phyloP scores from a whole-genome alignment of 164 flowering plant genomes.

The Saururus chinensis region DNA sequence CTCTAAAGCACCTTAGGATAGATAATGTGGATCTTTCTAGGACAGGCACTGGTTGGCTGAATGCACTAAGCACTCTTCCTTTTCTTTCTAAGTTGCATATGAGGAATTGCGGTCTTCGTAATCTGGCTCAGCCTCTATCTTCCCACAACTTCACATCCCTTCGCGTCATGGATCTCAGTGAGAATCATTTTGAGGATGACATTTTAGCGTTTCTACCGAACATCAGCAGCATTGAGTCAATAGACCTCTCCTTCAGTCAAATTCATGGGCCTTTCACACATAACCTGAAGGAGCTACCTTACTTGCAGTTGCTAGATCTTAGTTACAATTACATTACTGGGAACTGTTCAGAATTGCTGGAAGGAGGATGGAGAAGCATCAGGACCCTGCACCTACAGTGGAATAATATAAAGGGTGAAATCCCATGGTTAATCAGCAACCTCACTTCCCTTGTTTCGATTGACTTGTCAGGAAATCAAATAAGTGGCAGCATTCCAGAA shows the following conservation, averaged over 20 bases:
- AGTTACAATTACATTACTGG: no score
- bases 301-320: neutral
- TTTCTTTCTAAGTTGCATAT: conserved; percentile 4
- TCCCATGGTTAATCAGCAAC: neutral
- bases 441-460: neutral
- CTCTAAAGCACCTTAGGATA: conserved; percentile 6
- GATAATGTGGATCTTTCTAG: neutral
- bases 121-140: neutral
- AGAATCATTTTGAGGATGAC: neutral
- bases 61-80: conserved; percentile 1
- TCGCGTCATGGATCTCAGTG: conserved; percentile 4
- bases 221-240: neutral
- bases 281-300: neutral
- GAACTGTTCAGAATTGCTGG: no score
- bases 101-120: neutral
- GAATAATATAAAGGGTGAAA: neutral
- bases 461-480: no score
- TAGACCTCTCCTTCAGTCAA: neutral
- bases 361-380: no score
- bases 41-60: conserved; percentile 1
- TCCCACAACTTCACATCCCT: conserved; percentile 9
- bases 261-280: neutral
- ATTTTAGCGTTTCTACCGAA: neutral
- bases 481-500: neutral
- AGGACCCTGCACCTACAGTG: neutral